Conservation (phyloP, 192 early-diverging fungal species). For the Coemansia biformis region DNA sequence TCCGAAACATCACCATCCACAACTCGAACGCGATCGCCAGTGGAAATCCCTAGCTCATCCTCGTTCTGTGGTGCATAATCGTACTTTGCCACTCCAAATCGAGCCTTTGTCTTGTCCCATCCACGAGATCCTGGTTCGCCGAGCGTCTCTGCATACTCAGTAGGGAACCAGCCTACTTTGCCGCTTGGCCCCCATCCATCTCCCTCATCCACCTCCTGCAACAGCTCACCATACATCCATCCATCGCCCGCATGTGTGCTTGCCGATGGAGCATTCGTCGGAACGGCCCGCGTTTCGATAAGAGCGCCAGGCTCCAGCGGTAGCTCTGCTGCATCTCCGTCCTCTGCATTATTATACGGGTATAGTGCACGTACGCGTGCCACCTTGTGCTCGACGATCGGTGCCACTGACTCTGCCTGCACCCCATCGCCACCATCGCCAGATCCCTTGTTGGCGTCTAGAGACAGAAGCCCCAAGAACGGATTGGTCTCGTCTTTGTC, state of each 20-base stretch:
- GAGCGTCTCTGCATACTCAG: slow-evolving; percentile 33
- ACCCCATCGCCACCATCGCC: neutral
- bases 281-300: slow-evolving; percentile 27
- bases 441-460: neutral
- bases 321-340: slow-evolving; percentile 14
- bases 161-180: slow-evolving; percentile 35
- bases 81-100: slow-evolving; percentile 40
- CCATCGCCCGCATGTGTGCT: slow-evolving; percentile 24
- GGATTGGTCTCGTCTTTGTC: slow-evolving; percentile 38
- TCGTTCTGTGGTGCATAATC: slow-evolving; percentile 43
- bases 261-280: neutral
- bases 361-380: slow-evolving; percentile 34
- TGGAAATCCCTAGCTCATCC: slow-evolving; percentile 26
- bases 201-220: slow-evolving; percentile 12
- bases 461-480: slow-evolving; percentile 24
- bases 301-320: slow-evolving; percentile 27
- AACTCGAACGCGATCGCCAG: slow-evolving; percentile 33
- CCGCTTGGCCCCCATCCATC: slow-evolving; percentile 39
- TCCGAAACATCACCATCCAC: slow-evolving; percentile 42
- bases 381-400: slow-evolving; percentile 7
- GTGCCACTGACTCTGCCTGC: no score
- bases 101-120: slow-evolving; percentile 35
- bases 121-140: slow-evolving; percentile 29
- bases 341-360: slow-evolving; percentile 20
- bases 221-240: slow-evolving; percentile 42